These are phyloP conservation scores for Globisporangium lucens DNA, from an alignment of 352 stramenopile species.

Conservation along the genomic window DNA sequence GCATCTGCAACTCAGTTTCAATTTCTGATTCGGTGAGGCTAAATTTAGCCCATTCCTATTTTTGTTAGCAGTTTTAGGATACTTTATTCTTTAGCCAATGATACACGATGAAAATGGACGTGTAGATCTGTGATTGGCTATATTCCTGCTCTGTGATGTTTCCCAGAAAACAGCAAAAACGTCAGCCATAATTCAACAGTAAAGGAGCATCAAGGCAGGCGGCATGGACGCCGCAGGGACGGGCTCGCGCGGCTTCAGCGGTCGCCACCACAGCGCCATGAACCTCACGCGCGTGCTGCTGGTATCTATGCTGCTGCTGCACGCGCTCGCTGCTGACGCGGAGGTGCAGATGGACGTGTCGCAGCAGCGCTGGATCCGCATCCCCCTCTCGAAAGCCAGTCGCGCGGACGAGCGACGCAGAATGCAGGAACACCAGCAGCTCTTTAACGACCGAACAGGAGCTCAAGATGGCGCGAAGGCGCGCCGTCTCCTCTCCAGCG, in stretches of 20 bases:
- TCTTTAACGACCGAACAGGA: constrained; percentile 5
- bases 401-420: constrained; percentile 2
- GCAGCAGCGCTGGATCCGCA: constrained; percentile 18
- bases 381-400: constrained; percentile 20
- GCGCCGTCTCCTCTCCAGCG: constrained; percentile 5
- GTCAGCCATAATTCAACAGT: constrained; percentile 3
- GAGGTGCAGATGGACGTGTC: neutral
- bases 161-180: neutral
- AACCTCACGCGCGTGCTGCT: neutral
- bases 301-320: neutral
- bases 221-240: constrained; percentile 9
- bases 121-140: neutral
- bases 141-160: neutral
- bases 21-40: neutral
- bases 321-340: neutral
- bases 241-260: neutral
- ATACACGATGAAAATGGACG: neutral
- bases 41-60: neutral
- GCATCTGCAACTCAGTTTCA: neutral
- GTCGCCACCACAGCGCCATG: neutral
- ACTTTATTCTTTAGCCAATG: neutral
- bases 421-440: constrained; percentile 5
- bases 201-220: neutral
- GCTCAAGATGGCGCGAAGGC: too few species aligned
- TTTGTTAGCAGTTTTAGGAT: neutral